Percentiles rank a stretch among this genome's conserved stretches.
These are phyloP conservation scores for Pythium volutum DNA, from an alignment of 352 stramenopile genomes.

Conservation along the genomic window DNA sequence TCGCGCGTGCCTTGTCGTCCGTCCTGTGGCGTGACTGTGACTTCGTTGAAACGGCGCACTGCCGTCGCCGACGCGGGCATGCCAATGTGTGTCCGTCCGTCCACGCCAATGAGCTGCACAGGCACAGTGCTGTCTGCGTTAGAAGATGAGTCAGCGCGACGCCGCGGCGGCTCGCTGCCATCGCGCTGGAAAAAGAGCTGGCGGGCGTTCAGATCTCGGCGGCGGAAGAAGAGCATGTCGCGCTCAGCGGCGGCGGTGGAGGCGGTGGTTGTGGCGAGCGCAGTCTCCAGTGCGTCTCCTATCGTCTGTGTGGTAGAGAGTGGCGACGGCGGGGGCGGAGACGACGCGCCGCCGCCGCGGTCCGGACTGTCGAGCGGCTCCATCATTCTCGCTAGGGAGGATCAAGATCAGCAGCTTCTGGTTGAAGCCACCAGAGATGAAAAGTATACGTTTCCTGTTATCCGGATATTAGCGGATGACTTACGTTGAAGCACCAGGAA, in stretches of 20 bases:
- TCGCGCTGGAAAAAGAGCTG: slow-evolving; percentile 41
- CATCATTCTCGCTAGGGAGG: no score
- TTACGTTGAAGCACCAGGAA: background rate
- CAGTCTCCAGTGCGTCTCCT: background rate
- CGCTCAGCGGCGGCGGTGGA: background rate
- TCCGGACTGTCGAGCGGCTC: slow-evolving; percentile 30
- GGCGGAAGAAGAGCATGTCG: slow-evolving; percentile 22
- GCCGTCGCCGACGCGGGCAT: slow-evolving; percentile 19
- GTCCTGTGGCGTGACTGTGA: slow-evolving; percentile 4
- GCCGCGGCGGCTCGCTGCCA: slow-evolving; percentile 9
- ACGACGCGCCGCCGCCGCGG: slow-evolving; percentile 3
- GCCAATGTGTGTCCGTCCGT: slow-evolving; percentile 43
- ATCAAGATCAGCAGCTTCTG: background rate
- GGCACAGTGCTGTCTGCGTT: slow-evolving; percentile 16
- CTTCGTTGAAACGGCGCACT: slow-evolving; percentile 10
- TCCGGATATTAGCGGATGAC: slow-evolving; percentile 3
- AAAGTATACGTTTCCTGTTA: slow-evolving; percentile 2
- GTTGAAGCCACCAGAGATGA: slow-evolving; percentile 1
- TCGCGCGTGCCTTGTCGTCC: background rate
- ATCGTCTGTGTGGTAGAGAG: background rate
- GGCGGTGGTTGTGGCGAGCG: background rate
- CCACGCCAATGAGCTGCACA: slow-evolving; percentile 47
- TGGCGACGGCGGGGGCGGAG: background rate
- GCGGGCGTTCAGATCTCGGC: slow-evolving; percentile 36
- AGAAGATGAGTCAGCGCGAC: background rate